Conservation (phyloP, 2,329 filamentous ascomycete genomes). For the Tolypocladium endophyticum region DNA sequence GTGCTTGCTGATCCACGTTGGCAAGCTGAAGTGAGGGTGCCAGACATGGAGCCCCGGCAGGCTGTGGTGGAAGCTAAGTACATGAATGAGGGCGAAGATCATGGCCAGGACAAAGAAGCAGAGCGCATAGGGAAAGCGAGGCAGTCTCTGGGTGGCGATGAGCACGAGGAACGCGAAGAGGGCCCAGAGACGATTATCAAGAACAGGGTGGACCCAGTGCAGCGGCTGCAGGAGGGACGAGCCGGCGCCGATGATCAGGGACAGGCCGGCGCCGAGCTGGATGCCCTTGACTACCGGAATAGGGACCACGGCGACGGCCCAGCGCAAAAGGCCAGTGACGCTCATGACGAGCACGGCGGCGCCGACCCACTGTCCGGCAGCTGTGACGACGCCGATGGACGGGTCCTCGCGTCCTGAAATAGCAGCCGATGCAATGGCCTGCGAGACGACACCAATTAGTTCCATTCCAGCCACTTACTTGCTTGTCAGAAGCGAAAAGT, state of each 20-base stretch:
- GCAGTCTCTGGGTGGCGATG: conserved; percentile 54
- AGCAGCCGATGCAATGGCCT: conserved; percentile 85
- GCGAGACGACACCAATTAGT: neutral
- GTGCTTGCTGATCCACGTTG: conserved; percentile 16
- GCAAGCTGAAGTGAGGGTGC: conserved; percentile 39
- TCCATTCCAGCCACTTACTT: neutral
- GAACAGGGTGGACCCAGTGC: conserved; percentile 54
- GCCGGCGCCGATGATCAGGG: conserved; percentile 69
- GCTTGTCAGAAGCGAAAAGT: neutral
- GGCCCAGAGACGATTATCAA: conserved; percentile 73
- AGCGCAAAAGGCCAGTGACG: conserved; percentile 64
- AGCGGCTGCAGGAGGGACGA: conserved; percentile 56
- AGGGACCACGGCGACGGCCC: conserved; percentile 65
- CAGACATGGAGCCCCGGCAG: conserved; percentile 49
- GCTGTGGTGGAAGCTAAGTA: conserved; percentile 16
- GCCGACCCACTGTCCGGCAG: conserved; percentile 67
- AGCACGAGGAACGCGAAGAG: conserved; percentile 63
- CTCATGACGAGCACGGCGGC: conserved; percentile 66
- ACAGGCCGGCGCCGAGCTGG: conserved; percentile 83
- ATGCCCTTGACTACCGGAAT: conserved; percentile 89
- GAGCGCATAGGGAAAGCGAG: conserved; percentile 68
- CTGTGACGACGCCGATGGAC: conserved; percentile 53
- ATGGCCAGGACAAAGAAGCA: conserved; percentile 60
- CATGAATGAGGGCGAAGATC: conserved; percentile 43
- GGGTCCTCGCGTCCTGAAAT: conserved; percentile 53